These are phyloP conservation scores for Corylus avellana DNA, from an alignment of 306 rosid species.

Conservation along the genomic window DNA sequence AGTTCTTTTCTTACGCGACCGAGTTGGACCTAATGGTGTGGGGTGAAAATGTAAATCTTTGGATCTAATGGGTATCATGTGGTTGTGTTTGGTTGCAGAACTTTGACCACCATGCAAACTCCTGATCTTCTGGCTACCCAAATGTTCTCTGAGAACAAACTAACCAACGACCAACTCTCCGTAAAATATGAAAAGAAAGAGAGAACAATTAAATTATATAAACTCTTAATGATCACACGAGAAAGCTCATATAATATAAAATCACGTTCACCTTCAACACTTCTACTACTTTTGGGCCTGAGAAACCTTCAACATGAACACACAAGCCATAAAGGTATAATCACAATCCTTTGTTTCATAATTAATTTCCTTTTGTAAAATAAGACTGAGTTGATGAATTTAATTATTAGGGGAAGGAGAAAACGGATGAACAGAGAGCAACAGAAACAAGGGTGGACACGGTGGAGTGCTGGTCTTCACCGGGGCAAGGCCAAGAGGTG, in stretches of 20 bases:
- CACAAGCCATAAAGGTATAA: constrained; percentile 41
- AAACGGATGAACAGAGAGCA: constrained; percentile 17
- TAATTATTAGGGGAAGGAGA: constrained; percentile 33
- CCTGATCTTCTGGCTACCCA: constrained; percentile 35
- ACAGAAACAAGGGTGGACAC: constrained; percentile 54
- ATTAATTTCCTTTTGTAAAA: neutral
- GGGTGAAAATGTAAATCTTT: neutral
- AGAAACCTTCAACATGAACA: constrained; percentile 38
- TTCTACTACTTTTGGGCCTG: neutral
- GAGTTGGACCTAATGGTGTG: too few species aligned
- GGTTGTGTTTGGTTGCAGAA: constrained; percentile 3
- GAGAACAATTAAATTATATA: neutral
- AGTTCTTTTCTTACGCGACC: too few species aligned
- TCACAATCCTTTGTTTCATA: neutral
- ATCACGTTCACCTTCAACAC: neutral
- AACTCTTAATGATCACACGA: constrained; percentile 9
- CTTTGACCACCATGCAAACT: constrained; percentile 13
- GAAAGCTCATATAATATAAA: constrained; percentile 5
- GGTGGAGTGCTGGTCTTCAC: constrained; percentile 48
- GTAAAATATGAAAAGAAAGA: neutral
- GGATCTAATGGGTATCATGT: neutral
- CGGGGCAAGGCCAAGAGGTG: constrained; percentile 45
- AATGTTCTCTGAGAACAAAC: constrained; percentile 10
- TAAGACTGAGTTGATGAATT: constrained; percentile 2
- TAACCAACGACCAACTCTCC: constrained; percentile 7